A percentile compares a stretch with the other conserved stretches of the same genome.
These are phyloP conservation scores for Symbiodinium natans DNA, from an alignment of 73 alveolate genomes.

Conservation along the genomic window DNA sequence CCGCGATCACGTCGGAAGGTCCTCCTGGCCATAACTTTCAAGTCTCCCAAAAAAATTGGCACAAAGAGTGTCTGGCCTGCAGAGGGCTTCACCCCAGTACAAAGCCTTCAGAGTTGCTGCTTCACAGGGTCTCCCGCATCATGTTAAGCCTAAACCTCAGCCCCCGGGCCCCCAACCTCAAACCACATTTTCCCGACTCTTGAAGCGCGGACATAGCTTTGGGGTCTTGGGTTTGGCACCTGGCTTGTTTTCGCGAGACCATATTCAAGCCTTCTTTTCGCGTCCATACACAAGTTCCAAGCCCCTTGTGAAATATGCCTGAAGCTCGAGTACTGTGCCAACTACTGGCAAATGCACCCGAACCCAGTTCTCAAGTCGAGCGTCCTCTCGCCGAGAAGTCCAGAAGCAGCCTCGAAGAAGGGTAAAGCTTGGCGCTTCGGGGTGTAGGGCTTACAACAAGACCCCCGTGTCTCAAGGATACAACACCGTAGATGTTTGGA, in stretches of 20 bases:
- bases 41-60: too few species aligned
- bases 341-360: neutral
- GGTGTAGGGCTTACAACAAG: neutral
- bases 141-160: neutral
- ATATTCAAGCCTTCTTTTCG: neutral
- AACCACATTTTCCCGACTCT: too few species aligned
- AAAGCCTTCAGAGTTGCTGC: neutral
- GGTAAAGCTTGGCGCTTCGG: neutral
- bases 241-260: neutral
- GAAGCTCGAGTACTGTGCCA: neutral
- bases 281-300: neutral
- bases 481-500: too few species aligned
- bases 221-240: neutral
- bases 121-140: neutral
- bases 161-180: too few species aligned
- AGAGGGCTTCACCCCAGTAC: neutral
- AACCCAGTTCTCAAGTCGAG: too few species aligned
- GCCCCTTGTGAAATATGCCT: neutral
- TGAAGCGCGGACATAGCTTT: too few species aligned
- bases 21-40: too few species aligned
- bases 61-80: too few species aligned
- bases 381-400: neutral
- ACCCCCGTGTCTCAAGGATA: neutral
- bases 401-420: neutral
- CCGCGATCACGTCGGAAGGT: neutral